Evolutionary conservation across 2,329 filamentous ascomycete genomes (phyloP).

Genomic region (Rhytidhysteron rufulum): DNA sequence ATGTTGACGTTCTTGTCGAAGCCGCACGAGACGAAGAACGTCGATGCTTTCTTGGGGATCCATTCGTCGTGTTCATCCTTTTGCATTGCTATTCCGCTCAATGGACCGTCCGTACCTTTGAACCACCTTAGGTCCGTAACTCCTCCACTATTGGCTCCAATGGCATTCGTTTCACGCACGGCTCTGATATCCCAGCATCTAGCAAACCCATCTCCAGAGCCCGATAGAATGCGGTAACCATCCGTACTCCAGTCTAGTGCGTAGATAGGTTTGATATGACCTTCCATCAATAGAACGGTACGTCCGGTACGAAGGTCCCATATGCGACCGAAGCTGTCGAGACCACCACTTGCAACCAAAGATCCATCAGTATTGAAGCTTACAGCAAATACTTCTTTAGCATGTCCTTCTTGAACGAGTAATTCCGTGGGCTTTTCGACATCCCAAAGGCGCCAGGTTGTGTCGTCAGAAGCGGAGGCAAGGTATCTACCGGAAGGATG

Average conservation of each 20-base stretch:
- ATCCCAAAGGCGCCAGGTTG: slow-evolving; percentile 96
- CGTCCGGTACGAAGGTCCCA: slow-evolving; percentile 93
- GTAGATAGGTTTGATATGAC: slow-evolving; percentile 90
- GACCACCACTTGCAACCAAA: slow-evolving; percentile 82
- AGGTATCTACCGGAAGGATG: slow-evolving; percentile 88
- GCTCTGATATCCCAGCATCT: slow-evolving; percentile 98
- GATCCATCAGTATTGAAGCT: slow-evolving; percentile 90
- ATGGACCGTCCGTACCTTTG: slow-evolving; percentile 75
- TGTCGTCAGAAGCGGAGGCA: slow-evolving; percentile 92
- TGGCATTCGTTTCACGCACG: slow-evolving; percentile 75
- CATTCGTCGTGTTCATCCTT: slow-evolving; percentile 61
- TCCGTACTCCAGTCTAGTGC: slow-evolving; percentile 90
- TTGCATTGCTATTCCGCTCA: slow-evolving; percentile 58
- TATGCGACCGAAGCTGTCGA: slow-evolving; percentile 90
- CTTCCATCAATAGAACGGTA: slow-evolving; percentile 93
- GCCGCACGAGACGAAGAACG: slow-evolving; percentile 84
- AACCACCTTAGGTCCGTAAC: slow-evolving; percentile 94
- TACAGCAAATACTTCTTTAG: slow-evolving; percentile 85
- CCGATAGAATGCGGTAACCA: slow-evolving; percentile 87
- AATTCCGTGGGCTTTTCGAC: slow-evolving; percentile 80
- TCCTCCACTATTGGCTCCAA: slow-evolving; percentile 86
- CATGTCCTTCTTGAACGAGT: slow-evolving; percentile 89
- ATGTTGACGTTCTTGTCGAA: slow-evolving; percentile 96
- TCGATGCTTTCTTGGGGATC: slow-evolving; percentile 77
- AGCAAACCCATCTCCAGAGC: slow-evolving; percentile 89